Percentiles rank a stretch among this genome's conserved stretches.
phyloP scores from a whole-genome alignment of 2,329 filamentous ascomycete genomes.

The Sporothrix mexicana region DNA sequence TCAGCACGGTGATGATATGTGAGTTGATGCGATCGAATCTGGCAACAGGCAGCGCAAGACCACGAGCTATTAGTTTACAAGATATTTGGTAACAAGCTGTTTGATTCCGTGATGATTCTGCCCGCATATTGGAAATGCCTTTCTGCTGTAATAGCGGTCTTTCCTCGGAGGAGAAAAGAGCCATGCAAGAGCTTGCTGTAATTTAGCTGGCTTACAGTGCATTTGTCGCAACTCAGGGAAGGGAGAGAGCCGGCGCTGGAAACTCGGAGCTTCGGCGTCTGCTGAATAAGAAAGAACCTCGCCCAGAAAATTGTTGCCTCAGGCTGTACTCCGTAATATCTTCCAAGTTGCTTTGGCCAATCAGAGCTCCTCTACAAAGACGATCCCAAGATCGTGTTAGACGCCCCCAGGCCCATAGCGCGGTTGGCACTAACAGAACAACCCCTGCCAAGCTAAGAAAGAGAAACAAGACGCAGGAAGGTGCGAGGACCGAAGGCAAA shows the following conservation, averaged over 20 bases:
- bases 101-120: background rate
- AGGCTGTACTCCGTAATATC: background rate
- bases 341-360: background rate
- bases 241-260: background rate
- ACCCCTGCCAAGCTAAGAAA: conserved; percentile 28
- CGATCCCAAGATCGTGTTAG: conserved; percentile 23
- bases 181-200: background rate
- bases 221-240: background rate
- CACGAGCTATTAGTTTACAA: background rate
- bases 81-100: background rate
- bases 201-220: background rate
- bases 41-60: background rate
- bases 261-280: conserved; percentile 29
- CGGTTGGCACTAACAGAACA: conserved; percentile 13
- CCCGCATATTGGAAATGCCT: background rate
- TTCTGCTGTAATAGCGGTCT: background rate
- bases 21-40: background rate
- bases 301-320: background rate
- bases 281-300: conserved; percentile 20
- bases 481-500: background rate
- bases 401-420: background rate
- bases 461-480: background rate
- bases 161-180: conserved; percentile 9
- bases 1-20: background rate
- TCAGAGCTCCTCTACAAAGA: background rate